A percentile compares a stretch with the other conserved stretches of the same genome.
Conservation (phyloP, 2,329 filamentous ascomycete genomes). For the Thyridium curvatum region DNA sequence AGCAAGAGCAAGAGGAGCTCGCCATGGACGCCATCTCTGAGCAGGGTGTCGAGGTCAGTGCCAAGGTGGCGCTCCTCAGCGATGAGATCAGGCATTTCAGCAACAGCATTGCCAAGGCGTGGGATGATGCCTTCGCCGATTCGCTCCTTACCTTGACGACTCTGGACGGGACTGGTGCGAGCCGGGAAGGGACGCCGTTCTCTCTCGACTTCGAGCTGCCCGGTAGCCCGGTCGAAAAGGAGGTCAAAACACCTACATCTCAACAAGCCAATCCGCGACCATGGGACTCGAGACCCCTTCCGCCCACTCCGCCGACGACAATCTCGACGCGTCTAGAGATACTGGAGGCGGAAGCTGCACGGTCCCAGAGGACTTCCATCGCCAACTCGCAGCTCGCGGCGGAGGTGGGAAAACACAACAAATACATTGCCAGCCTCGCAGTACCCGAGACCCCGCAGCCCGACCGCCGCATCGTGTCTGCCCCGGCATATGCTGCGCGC, state of each 20-base stretch:
- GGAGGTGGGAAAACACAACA: too few relatives aligned
- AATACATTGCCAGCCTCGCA: not conserved
- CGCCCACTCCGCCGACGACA: conserved; percentile 34
- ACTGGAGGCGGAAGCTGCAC: conserved; percentile 9
- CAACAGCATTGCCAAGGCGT: conserved; percentile 78
- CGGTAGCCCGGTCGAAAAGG: too few relatives aligned
- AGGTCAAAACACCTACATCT: conserved; percentile 11
- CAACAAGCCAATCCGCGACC: conserved; percentile 8
- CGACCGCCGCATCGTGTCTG: conserved; percentile 44
- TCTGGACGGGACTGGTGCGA: conserved; percentile 2
- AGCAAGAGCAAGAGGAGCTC: too few relatives aligned
- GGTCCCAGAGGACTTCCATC: not conserved
- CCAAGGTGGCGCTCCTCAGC: conserved; percentile 18
- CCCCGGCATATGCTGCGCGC: conserved; percentile 35
- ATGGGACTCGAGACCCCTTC: conserved; percentile 45
- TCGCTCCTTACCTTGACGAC: conserved; percentile 29
- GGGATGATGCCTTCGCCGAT: conserved; percentile 86
- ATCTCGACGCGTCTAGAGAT: conserved; percentile 16
- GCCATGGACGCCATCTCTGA: too few relatives aligned
- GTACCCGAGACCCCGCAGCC: conserved; percentile 4
- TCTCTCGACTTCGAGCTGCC: conserved; percentile 29
- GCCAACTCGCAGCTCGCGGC: too few relatives aligned
- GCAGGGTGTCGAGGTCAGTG: not conserved
- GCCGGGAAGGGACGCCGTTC: conserved; percentile 29
- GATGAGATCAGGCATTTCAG: conserved; percentile 83